Percentiles rank a stretch among this genome's conserved stretches.
Evolutionary conservation across 2,329 filamentous ascomycete species (phyloP).

Genomic region (Colletotrichum cereale): DNA sequence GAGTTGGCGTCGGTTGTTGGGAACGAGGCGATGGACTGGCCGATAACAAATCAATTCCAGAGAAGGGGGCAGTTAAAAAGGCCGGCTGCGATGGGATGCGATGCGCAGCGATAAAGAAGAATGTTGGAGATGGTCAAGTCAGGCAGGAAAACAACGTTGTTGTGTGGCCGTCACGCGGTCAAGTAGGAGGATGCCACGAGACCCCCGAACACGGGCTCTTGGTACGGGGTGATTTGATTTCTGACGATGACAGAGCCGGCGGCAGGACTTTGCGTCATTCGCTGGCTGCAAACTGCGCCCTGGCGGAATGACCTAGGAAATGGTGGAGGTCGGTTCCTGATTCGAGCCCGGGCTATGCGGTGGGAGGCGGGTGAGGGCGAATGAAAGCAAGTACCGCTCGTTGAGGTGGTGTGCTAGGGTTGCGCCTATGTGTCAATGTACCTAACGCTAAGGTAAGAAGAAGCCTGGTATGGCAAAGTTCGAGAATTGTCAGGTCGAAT

Average conservation of each 20-base stretch:
- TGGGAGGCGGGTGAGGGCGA: constrained; percentile 22
- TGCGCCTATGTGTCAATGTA: constrained; percentile 29
- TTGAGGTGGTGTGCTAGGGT: constrained; percentile 36
- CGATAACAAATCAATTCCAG: not conserved
- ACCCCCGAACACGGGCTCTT: constrained; percentile 30
- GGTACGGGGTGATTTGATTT: constrained; percentile 37
- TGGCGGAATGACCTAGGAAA: constrained; percentile 38
- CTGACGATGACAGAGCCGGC: constrained; percentile 38
- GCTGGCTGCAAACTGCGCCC: constrained; percentile 37
- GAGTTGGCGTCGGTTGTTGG: constrained; percentile 5
- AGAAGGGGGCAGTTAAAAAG: constrained; percentile 19
- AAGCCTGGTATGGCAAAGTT: constrained; percentile 27
- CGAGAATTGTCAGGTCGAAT: constrained; percentile 20
- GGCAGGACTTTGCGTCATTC: constrained; percentile 38
- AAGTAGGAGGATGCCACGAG: constrained; percentile 43
- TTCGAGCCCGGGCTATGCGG: constrained; percentile 37
- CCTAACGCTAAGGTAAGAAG: constrained; percentile 23
- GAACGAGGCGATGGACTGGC: not conserved
- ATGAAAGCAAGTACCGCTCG: constrained; percentile 28
- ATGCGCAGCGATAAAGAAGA: constrained; percentile 7
- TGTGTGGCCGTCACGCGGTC: constrained; percentile 40
- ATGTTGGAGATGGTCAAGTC: constrained; percentile 9
- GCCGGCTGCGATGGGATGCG: not conserved
- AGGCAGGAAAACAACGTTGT: constrained; percentile 24
- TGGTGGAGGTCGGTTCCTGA: constrained; percentile 36